phyloP scores from a whole-genome alignment of 2,329 filamentous ascomycete genomes.

The Pseudogymnoascus sp. region DNA sequence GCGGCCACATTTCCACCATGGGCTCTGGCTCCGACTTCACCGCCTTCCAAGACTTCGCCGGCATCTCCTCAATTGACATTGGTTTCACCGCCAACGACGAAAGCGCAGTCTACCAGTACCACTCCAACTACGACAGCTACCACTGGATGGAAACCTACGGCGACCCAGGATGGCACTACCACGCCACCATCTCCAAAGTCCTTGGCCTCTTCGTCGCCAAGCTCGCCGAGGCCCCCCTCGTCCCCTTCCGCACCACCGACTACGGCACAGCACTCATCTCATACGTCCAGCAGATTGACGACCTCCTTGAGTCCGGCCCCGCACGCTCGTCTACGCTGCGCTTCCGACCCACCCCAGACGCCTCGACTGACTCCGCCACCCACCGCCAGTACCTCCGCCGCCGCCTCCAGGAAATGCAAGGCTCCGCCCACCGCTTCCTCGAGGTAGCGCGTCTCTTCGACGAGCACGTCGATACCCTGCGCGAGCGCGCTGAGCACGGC shows the following conservation, averaged over 20 bases:
- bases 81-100: conserved; percentile 38
- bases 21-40: conserved; percentile 64
- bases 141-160: conserved; percentile 77
- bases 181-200: conserved; percentile 50
- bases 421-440: conserved; percentile 18
- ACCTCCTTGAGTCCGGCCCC: conserved; percentile 22
- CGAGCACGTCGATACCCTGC: conserved; percentile 22
- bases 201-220: conserved; percentile 43
- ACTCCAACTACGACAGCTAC: conserved; percentile 78
- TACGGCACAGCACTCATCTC: conserved; percentile 28
- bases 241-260: conserved; percentile 45
- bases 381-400: conserved; percentile 20
- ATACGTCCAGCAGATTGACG: conserved; percentile 26
- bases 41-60: conserved; percentile 53
- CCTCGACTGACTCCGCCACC: not conserved
- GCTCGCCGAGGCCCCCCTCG: conserved; percentile 43
- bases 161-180: conserved; percentile 58
- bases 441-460: conserved; percentile 21
- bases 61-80: conserved; percentile 48
- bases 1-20: conserved; percentile 47
- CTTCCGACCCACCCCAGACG: not conserved
- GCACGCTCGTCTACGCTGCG: conserved; percentile 2
- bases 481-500: conserved; percentile 40
- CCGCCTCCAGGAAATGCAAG: conserved; percentile 18
- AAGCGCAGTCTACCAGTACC: conserved; percentile 63